A percentile compares a stretch with the other conserved stretches of the same genome.
Evolutionary conservation across 176 grass and related monocot species (phyloP).

Genomic region (Miscanthus lutarioriparius): DNA sequence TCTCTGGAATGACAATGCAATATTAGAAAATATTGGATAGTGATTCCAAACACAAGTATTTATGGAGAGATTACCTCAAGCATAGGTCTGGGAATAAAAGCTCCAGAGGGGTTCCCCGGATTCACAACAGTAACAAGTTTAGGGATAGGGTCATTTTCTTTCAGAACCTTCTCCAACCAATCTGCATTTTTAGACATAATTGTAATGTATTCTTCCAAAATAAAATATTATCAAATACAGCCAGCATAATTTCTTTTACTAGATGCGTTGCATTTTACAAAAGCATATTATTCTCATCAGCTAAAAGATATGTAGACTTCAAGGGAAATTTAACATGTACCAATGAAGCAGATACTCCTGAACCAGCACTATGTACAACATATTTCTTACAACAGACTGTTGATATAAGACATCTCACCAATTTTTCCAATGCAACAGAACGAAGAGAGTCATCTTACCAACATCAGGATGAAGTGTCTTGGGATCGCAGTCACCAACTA

Average conservation of each 20-base stretch:
- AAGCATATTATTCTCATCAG: background rate
- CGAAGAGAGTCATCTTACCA: constrained; percentile 45
- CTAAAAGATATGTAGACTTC: background rate
- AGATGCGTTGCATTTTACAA: background rate
- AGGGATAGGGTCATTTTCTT: constrained; percentile 56
- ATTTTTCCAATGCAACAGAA: background rate
- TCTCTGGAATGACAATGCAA: constrained; percentile 64
- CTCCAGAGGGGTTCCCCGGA: constrained; percentile 91
- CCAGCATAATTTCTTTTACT: constrained; percentile 14
- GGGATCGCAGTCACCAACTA: constrained; percentile 70
- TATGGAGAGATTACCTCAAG: constrained; percentile 54
- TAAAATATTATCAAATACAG: background rate
- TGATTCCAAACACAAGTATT: constrained; percentile 1
- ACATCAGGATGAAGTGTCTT: constrained; percentile 82
- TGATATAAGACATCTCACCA: constrained; percentile 8
- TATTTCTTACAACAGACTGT: constrained; percentile 9
- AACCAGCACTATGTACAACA: background rate
- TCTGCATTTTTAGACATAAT: constrained; percentile 54
- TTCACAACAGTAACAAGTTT: constrained; percentile 99
- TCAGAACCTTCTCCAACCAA: constrained; percentile 80
- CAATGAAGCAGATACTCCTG: background rate
- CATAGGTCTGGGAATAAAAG: constrained; percentile 67
- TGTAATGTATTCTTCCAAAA: constrained; percentile 24
- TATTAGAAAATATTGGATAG: constrained; percentile 34
- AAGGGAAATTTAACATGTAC: constrained; percentile 10